These are phyloP conservation scores for Cadophora malorum DNA, from an alignment of 2,329 filamentous ascomycete species.

Conservation along the genomic window DNA sequence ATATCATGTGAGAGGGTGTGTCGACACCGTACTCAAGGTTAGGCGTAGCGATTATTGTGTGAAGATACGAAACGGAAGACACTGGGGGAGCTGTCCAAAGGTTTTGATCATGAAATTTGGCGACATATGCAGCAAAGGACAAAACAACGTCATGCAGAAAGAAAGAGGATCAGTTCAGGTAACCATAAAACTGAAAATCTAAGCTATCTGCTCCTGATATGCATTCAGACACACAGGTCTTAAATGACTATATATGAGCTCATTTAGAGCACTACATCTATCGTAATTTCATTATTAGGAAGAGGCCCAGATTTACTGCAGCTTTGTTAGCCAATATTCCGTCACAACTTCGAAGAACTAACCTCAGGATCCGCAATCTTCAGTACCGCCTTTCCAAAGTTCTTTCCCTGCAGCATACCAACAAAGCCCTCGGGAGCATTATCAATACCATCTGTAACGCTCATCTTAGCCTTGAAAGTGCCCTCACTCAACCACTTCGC, in stretches of 20 bases:
- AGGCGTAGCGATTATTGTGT: background rate
- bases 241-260: background rate
- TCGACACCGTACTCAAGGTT: no score
- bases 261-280: background rate
- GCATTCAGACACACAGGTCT: background rate
- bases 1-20: background rate
- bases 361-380: conserved; percentile 55
- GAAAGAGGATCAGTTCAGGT: background rate
- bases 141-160: background rate
- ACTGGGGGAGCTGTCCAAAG: background rate
- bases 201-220: background rate
- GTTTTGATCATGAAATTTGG: background rate
- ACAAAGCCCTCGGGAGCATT: conserved; percentile 69
- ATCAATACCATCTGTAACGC: conserved; percentile 70
- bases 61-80: background rate
- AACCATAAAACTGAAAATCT: background rate
- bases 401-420: conserved; percentile 71
- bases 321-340: background rate
- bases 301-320: background rate
- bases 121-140: background rate
- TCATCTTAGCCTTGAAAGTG: conserved; percentile 64
- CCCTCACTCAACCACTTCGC: conserved; percentile 73
- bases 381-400: conserved; percentile 76
- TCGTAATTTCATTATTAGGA: background rate
- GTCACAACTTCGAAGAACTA: conserved; percentile 14